These are phyloP conservation scores for Coemansia reversa DNA, from an alignment of 192 early-diverging fungal genomes.

Conservation along the genomic window DNA sequence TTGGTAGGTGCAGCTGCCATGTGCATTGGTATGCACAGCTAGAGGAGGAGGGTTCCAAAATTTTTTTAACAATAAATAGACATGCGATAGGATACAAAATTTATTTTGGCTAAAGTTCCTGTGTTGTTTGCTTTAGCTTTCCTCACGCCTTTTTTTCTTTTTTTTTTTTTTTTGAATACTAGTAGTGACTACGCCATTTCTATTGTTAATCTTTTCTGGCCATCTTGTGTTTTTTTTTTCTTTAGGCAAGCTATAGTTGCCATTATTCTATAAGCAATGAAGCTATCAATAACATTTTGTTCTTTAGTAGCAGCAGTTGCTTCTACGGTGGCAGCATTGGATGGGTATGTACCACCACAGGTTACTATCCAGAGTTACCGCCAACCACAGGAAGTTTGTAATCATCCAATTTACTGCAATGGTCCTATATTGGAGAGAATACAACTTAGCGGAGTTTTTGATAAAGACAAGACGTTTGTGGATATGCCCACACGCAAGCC, in stretches of 20 bases:
- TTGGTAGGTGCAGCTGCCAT: too few relatives aligned
- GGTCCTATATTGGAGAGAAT: constrained; percentile 60
- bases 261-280: constrained; percentile 1
- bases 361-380: constrained; percentile 15
- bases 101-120: background rate
- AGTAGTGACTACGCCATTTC: background rate
- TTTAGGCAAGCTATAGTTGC: too few relatives aligned
- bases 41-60: too few relatives aligned
- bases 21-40: too few relatives aligned
- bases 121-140: background rate
- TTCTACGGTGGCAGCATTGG: constrained; percentile 3
- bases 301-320: constrained; percentile 1
- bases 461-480: constrained; percentile 72
- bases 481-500: constrained; percentile 68
- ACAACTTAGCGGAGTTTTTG: constrained; percentile 59
- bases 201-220: background rate
- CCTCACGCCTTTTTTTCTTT: background rate
- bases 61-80: too few relatives aligned
- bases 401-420: constrained; percentile 67
- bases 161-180: constrained; percentile 6
- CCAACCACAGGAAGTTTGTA: constrained; percentile 45
- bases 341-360: constrained; percentile 10
- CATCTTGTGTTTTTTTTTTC: too few relatives aligned
- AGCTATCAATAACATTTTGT: constrained; percentile 1
- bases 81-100: too few relatives aligned